A percentile compares a stretch with the other conserved stretches of the same genome.
Conservation (phyloP, 768 basidiomycete species). For the Termitomyces sp. region DNA sequence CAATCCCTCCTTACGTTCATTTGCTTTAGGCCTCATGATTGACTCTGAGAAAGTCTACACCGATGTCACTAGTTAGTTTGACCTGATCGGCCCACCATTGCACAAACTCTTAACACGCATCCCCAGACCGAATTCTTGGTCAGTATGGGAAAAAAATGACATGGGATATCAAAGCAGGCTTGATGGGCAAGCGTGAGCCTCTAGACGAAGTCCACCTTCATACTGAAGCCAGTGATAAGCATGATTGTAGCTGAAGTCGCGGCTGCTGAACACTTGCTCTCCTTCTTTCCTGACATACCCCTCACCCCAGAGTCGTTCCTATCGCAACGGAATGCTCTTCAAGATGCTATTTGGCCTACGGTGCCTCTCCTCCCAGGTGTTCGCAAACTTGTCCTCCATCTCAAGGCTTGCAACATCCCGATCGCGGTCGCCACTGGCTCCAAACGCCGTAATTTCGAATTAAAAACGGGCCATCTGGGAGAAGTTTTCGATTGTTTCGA, state of each 20-base stretch:
- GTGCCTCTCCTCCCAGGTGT: conserved; percentile 74
- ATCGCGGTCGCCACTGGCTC: conserved; percentile 83
- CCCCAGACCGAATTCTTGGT: conserved; percentile 63
- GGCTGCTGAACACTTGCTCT: conserved; percentile 63
- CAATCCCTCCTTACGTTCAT: not conserved
- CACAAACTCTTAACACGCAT: not conserved
- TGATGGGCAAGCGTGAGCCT: conserved; percentile 77
- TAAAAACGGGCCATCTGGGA: conserved; percentile 61
- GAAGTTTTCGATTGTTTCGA: conserved; percentile 60
- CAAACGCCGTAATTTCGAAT: conserved; percentile 53
- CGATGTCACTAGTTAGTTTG: conserved; percentile 64
- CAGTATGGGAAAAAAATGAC: conserved; percentile 74
- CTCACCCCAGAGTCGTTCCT: conserved; percentile 61
- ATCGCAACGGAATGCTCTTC: conserved; percentile 45
- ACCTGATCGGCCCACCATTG: not conserved
- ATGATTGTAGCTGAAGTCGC: conserved; percentile 51
- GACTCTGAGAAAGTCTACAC: conserved; percentile 78
- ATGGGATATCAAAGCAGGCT: conserved; percentile 85
- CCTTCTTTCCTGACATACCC: conserved; percentile 71
- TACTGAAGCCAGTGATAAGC: not conserved
- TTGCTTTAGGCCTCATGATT: conserved; percentile 56
- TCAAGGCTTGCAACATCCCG: conserved; percentile 61
- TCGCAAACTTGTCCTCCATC: conserved; percentile 61
- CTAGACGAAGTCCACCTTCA: too few species aligned
- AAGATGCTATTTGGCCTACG: conserved; percentile 65